These are phyloP conservation scores for Solanum dulcamara DNA, from an alignment of 257 asterid genomes.

Conservation along the genomic window DNA sequence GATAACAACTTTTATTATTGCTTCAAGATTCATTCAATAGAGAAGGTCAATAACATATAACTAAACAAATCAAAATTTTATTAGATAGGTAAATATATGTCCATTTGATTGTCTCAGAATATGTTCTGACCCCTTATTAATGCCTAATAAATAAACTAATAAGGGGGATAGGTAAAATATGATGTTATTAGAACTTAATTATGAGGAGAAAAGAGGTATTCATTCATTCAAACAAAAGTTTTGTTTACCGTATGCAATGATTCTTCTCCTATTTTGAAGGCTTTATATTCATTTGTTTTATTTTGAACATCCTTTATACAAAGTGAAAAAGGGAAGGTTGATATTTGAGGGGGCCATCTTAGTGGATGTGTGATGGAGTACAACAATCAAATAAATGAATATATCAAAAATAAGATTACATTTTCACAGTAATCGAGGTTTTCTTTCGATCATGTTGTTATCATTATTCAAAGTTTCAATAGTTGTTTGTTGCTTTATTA, in stretches of 20 bases:
- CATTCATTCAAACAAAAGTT: conserved; percentile 4
- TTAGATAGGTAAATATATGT: neutral
- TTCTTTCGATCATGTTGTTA: conserved; percentile 13
- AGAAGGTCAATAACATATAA: neutral
- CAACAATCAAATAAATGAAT: conserved; percentile 5
- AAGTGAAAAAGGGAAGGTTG: conserved; percentile 3
- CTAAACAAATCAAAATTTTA: neutral
- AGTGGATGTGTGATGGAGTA: conserved; percentile 19
- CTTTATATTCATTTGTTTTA: conserved; percentile 11
- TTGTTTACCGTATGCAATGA: conserved; percentile 10
- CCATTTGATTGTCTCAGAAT: neutral
- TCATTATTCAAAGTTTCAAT: conserved; percentile 24
- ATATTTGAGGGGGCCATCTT: conserved; percentile 13
- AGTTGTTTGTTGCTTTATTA: neutral
- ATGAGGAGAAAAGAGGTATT: neutral
- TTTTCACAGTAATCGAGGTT: conserved; percentile 12
- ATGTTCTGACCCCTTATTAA: neutral
- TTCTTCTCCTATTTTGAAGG: conserved; percentile 18
- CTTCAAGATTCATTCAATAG: neutral
- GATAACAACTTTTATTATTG: neutral
- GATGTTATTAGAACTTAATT: neutral
- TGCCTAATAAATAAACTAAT: neutral
- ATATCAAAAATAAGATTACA: neutral
- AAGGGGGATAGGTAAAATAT: neutral
- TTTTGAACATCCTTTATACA: neutral